Base-by-base conservation (phyloP, 352 stramenopile genomes). In the Pythium biforme region DNA sequence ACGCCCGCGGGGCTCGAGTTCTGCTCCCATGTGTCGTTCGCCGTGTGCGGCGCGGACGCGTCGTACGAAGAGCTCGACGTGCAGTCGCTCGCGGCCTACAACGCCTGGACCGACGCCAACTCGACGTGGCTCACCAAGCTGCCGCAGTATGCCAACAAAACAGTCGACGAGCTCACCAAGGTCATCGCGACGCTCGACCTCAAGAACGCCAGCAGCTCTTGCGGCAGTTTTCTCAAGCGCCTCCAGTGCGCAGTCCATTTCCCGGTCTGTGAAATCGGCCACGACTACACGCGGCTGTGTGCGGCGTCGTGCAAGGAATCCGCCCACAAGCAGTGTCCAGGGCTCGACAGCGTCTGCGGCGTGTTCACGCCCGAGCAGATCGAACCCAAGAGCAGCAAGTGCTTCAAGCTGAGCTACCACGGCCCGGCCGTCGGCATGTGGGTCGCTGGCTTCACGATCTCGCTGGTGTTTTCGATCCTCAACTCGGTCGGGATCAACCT, bases 401-500 rank as follows among this genome's bases (percentile, higher is more conserved):
- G 85, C 72, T 92, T 94, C 74, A 88, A 90, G 59, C 62, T 94
- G 20, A 59, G 68, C 46, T 94, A 94, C 68, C 74, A 59, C 3
- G 85, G 85, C 17, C 85, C 85, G 0, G 74, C 82, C 0, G 73
- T 94, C 17, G 84, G 82, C 45, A 91, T 94, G 82, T 95, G 87
- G 87, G 79, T 92, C 46, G 82, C 89, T 0, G 88, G 86, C 15
- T 94, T 96, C 58, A 80, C 86, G 52, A 93, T 96, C 66, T 90
- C 84, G 47, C 80, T 96, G 26, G 70, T 93, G 27, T 95, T 97
- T 64, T 95, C 83, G 11, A 76, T 96, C 25, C 79, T 95, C 54
- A 95, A 94, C 60, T 95, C 88, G 48, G 72, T 97, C 29, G 89
- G 83, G n/a, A 92, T 97, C 53, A 97, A 97, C 63, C 61, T 97